These are phyloP conservation scores for Talaromyces thailandensis DNA, from an alignment of 495 filamentous ascomycete genomes.

Conservation along the genomic window DNA sequence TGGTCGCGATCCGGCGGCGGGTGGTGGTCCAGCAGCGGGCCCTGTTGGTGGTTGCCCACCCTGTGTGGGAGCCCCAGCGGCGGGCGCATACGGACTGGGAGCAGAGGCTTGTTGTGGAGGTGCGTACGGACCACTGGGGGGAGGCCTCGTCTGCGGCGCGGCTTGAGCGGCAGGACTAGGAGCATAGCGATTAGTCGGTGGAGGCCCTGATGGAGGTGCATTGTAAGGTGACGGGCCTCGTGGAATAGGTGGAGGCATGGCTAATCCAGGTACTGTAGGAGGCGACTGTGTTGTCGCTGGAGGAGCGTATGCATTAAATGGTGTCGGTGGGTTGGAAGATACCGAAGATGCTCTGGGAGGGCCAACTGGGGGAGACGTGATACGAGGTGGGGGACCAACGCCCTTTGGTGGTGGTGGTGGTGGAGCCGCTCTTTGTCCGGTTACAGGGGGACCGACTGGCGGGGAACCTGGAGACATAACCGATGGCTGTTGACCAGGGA, in stretches of 20 bases:
- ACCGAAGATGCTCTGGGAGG: slow-evolving; percentile 34
- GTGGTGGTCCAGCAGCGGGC: slow-evolving; percentile 29
- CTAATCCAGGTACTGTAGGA: slow-evolving; percentile 24
- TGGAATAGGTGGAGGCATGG: slow-evolving; percentile 45
- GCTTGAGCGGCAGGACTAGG: slow-evolving; percentile 59
- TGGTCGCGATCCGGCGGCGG: slow-evolving; percentile 41
- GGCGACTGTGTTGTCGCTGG: slow-evolving; percentile 37
- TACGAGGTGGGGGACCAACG: slow-evolving; percentile 39
- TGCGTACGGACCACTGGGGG: slow-evolving; percentile 52
- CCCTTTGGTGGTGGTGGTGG: slow-evolving; percentile 47
- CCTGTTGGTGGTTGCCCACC: slow-evolving; percentile 16
- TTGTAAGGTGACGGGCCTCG: slow-evolving; percentile 86
- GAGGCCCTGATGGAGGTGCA: slow-evolving; percentile 62
- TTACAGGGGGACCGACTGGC: slow-evolving; percentile 20
- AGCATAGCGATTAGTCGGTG: slow-evolving; percentile 76
- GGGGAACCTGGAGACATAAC: slow-evolving; percentile 39
- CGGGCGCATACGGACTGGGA: slow-evolving; percentile 40
- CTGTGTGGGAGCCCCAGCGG: slow-evolving; percentile 9
- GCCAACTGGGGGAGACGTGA: slow-evolving; percentile 42
- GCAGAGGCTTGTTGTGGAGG: slow-evolving; percentile 31
- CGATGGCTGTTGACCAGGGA: slow-evolving; percentile 55
- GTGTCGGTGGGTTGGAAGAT: slow-evolving; percentile 39
- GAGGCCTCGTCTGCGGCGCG: slow-evolving; percentile 38
- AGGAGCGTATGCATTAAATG: slow-evolving; percentile 67
- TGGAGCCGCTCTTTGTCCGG: slow-evolving; percentile 34